A percentile compares a stretch with the other conserved stretches of the same genome.
Evolutionary conservation across 768 basidiomycete species (phyloP).

Genomic region (Collybia sp.): DNA sequence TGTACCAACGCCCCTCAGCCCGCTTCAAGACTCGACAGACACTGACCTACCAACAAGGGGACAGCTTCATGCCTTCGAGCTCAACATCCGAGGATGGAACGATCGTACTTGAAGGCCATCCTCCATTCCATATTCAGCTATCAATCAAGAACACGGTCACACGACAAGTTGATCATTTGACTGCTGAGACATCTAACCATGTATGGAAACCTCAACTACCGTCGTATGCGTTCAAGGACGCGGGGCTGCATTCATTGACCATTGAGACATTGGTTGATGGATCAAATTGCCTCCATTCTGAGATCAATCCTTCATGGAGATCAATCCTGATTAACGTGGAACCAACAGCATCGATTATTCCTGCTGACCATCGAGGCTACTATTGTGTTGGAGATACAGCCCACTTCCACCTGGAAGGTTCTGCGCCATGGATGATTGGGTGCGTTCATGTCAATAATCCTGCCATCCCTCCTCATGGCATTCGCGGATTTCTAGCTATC

Average conservation of each 20-base stretch:
- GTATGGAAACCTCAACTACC: constrained; percentile 70
- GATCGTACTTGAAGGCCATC: constrained; percentile 73
- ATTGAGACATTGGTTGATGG: constrained; percentile 76
- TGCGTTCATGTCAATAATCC: constrained; percentile 24
- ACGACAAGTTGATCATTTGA: constrained; percentile 56
- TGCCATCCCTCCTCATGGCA: not conserved
- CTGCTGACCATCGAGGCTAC: constrained; percentile 68
- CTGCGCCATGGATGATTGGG: constrained; percentile 85
- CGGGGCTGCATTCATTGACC: constrained; percentile 72
- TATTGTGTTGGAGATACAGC: constrained; percentile 85
- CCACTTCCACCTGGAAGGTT: constrained; percentile 89
- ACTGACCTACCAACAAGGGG: constrained; percentile 68
- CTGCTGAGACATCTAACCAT: constrained; percentile 38
- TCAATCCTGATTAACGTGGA: constrained; percentile 83
- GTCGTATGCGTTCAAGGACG: constrained; percentile 62
- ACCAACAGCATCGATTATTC: constrained; percentile 84
- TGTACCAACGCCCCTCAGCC: constrained; percentile 72
- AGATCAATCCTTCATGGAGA: constrained; percentile 48
- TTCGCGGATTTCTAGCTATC: constrained; percentile 48
- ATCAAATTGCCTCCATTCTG: constrained; percentile 71
- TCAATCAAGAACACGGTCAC: constrained; percentile 70
- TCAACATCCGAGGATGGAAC: constrained; percentile 43
- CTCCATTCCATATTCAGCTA: constrained; percentile 76
- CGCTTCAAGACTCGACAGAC: constrained; percentile 61
- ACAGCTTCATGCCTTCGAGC: constrained; percentile 52